Evolutionary conservation across 78 protist genomes (phyloP), one percentile per base, ranked within the genome.

Genomic region (Dictyostelium purpureum): DNA sequence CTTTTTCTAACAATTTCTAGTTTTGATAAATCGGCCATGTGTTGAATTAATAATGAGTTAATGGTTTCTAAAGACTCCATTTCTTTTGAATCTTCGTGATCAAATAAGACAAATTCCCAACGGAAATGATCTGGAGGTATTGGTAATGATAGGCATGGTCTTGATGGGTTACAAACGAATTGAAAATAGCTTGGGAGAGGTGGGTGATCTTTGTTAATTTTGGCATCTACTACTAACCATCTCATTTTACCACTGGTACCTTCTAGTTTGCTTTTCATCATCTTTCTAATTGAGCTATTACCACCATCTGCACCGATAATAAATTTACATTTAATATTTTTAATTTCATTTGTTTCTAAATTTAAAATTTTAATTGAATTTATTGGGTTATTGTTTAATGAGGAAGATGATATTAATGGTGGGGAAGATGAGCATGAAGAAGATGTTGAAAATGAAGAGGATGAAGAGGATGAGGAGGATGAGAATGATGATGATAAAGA

Each of bases 231-330:
- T 11, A 56, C 90, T 4, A 69, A 26, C 90, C 90, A 83, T 71
- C 40, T 70, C 19, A 33, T 37, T 16, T 19, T 33, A 40, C 80
- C 70, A n/a, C 35, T 40, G 6, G 35, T 12, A 28, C 90, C 90
- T 12, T 16, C 3, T 31, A 83, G 52, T 21, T 40, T 67, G 4
- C 67, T 26, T 0, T 26, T 38, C 2, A 83, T 83, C 0, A 6
- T 16, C 21, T 83, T 83, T 40, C 90, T 67, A 7, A 56, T 57
- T 16, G 6, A 24, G 61, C 90, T 83, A 38, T 31, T 54, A 0
- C 77, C 78, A 28, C 90, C 90, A 71, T 83, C 90, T 0, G 90
- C 79, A 35, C 90, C 90, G 42, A 83, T 83, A 0, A 83, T 16
- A 52, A 47, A 56, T 16, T 42, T 19, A 52, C 77, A 6, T 16